Evolutionary conservation across 768 basidiomycete genomes (phyloP), one percentile per base, ranked within the genome.

Genomic region (Termitomyces sp.): DNA sequence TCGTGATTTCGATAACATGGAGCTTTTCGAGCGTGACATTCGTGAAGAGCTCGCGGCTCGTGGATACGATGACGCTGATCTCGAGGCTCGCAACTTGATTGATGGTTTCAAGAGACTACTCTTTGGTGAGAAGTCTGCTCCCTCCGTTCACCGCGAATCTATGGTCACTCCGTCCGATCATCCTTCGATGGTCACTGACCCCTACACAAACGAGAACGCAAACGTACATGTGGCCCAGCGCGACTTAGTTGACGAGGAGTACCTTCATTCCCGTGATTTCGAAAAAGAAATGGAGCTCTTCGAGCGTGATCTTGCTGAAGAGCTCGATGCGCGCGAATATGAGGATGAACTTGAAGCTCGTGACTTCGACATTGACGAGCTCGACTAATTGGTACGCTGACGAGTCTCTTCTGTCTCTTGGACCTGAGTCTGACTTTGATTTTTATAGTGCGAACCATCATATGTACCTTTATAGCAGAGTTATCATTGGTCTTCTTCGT

Each of bases 331-430:
- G 5, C 45, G 47, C 47, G 36, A 37, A 5, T 38, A 34, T 17
- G 47, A 57, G 36, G 36, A 38, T 14, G 56, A 12, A 37, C 29
- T 53, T 12, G 43, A 29, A 17, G 14, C 34, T 43, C 59, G 59
- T 31, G 59, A 59, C 8, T 5, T 51, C 31, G 51, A 59, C 12
- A 40, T 43, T 8, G 58, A 52, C 58, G 52, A 54, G n/a, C 45
- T 60, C 2, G 60, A 55, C 46, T 57, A n/a, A 55, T 55, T 17
- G 9, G 53, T 42, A 31, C n/a, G 40, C 42, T n/a, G 25, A 31
- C 38, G 8, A 31, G 25, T 42, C 29, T 17, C 5, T 5, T 31
- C 10, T 17, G 29, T 17, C 5, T 31, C 17, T 17, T 42, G 14
- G 10, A 31, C 31, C 3, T 31, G 29, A 55, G 38, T 40, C 17